phyloP scores from a whole-genome alignment of 164 flowering plant genomes.

The Euptelea pleiosperma region DNA sequence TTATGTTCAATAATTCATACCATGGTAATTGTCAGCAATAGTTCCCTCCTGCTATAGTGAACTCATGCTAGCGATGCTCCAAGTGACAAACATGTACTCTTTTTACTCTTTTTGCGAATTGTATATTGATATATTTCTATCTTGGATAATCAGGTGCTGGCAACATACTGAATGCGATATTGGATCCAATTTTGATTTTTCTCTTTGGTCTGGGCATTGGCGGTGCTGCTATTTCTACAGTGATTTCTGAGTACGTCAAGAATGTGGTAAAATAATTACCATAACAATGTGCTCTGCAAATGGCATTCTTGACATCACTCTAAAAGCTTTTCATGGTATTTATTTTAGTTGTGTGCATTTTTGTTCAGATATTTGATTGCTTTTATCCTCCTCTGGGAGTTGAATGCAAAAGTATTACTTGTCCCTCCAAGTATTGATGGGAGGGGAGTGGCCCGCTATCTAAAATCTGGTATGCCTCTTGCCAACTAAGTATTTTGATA shows the following conservation, averaged over 20 bases:
- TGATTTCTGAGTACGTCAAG: slow-evolving; percentile 89
- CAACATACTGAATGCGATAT: slow-evolving; percentile 66
- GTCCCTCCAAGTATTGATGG: slow-evolving; percentile 52
- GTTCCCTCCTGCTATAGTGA: not conserved
- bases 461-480: slow-evolving; percentile 64
- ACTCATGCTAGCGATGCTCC: not conserved
- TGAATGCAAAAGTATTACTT: slow-evolving; percentile 57
- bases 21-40: too few species aligned
- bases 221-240: slow-evolving; percentile 95
- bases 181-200: slow-evolving; percentile 78
- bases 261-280: slow-evolving; percentile 46
- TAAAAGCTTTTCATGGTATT: not conserved
- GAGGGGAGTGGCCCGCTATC: slow-evolving; percentile 45
- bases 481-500: slow-evolving; percentile 6
- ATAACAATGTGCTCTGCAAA: slow-evolving; percentile 5
- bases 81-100: not conserved
- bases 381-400: slow-evolving; percentile 69
- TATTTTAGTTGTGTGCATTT: slow-evolving; percentile 3
- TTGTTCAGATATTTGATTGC: slow-evolving; percentile 75
- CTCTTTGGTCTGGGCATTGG: slow-evolving; percentile 58
- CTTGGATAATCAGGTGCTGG: slow-evolving; percentile 65
- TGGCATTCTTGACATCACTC: not conserved
- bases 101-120: not conserved
- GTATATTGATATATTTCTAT: not conserved
- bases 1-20: not conserved